These are phyloP conservation scores for Raddia distichophylla DNA, from an alignment of 176 grass and related monocot genomes.

Conservation along the genomic window DNA sequence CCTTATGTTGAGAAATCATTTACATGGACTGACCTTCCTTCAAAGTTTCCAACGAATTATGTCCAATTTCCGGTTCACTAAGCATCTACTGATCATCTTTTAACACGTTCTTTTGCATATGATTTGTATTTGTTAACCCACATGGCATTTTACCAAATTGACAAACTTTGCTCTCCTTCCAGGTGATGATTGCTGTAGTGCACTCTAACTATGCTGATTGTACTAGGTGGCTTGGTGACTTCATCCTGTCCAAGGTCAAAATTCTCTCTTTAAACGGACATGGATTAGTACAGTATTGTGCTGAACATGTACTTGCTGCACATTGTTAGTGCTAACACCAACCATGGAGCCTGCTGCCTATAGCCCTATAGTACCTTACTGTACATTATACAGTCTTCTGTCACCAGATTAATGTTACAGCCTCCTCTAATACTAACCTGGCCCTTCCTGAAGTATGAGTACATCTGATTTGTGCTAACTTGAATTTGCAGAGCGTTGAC, in stretches of 20 bases:
- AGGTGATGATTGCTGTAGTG: constrained; percentile 76
- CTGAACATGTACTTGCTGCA: too few species aligned
- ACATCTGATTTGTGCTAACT: constrained; percentile 32
- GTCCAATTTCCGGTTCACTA: constrained; percentile 80
- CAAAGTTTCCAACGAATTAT: constrained; percentile 99
- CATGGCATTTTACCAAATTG: constrained; percentile 20
- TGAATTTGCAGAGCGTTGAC: too few species aligned
- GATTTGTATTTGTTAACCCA: background rate
- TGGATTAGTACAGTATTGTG: too few species aligned
- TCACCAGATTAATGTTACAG: constrained; percentile 11
- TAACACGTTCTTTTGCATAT: constrained; percentile 19
- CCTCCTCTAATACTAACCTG: background rate
- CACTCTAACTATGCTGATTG: constrained; percentile 97
- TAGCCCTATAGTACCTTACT: constrained; percentile 2
- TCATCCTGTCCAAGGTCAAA: constrained; percentile 87
- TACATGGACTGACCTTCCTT: constrained; percentile 94
- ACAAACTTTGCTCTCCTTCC: constrained; percentile 23
- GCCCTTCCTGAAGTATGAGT: constrained; percentile 17
- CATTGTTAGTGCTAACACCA: too few species aligned
- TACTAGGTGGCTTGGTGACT: constrained; percentile 96
- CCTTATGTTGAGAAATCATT: too few species aligned
- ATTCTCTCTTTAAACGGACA: too few species aligned
- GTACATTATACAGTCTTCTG: background rate
- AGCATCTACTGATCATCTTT: constrained; percentile 15
- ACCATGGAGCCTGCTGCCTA: too few species aligned